A percentile compares a stretch with the other conserved stretches of the same genome.
These are phyloP conservation scores for Durotheca rogersii DNA, from an alignment of 495 filamentous ascomycete genomes.

Conservation along the genomic window DNA sequence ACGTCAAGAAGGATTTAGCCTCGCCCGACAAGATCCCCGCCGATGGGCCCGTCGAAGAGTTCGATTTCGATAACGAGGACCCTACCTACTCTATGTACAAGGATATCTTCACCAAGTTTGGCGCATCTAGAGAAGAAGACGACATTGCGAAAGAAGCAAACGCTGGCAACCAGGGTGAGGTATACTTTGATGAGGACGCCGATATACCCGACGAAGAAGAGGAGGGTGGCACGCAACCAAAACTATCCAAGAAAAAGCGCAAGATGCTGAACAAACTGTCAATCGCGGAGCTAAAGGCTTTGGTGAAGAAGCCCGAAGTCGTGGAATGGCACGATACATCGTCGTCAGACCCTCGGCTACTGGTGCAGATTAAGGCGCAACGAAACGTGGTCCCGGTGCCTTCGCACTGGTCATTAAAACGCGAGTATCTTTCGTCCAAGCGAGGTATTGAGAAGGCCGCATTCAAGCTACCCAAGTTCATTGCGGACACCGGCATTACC, in stretches of 20 bases:
- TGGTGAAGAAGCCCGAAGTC: slow-evolving; percentile 87
- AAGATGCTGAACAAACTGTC: slow-evolving; percentile 90
- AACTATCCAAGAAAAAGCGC: slow-evolving; percentile 87
- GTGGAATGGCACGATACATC: slow-evolving; percentile 98
- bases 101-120: slow-evolving; percentile 74
- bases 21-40: slow-evolving; percentile 41
- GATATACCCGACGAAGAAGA: slow-evolving; percentile 85
- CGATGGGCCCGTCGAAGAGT: slow-evolving; percentile 45
- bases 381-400: slow-evolving; percentile 96
- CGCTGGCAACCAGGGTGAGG: slow-evolving; percentile 79
- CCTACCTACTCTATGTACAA: slow-evolving; percentile 82
- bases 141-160: slow-evolving; percentile 60
- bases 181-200: slow-evolving; percentile 83
- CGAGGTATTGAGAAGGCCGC: slow-evolving; percentile 92
- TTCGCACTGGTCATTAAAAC: slow-evolving; percentile 88
- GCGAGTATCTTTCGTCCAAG: slow-evolving; percentile 95
- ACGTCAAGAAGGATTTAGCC: slow-evolving; percentile 44
- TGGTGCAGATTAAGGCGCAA: slow-evolving; percentile 92
- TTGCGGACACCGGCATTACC: slow-evolving; percentile 93
- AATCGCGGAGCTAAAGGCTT: slow-evolving; percentile 89
- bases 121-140: slow-evolving; percentile 50
- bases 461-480: slow-evolving; percentile 93
- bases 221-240: slow-evolving; percentile 64
- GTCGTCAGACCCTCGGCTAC: slow-evolving; percentile 82
- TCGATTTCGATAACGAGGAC: slow-evolving; percentile 62